phyloP scores from a whole-genome alignment of 1,284 basidiomycete genomes.

The Athelia sp. region DNA sequence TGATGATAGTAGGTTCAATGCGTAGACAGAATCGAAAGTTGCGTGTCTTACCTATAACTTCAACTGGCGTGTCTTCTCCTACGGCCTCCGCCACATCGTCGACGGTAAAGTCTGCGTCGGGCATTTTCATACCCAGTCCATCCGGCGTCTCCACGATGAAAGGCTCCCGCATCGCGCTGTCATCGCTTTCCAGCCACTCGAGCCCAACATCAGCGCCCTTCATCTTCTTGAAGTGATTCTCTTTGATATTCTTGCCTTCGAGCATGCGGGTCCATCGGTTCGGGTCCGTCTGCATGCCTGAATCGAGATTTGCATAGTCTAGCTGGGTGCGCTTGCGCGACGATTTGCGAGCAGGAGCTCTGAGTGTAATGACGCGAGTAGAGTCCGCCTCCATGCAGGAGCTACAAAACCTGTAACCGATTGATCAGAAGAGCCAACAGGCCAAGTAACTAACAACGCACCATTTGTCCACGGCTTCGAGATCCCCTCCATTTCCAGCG shows the following conservation, averaged over 20 bases:
- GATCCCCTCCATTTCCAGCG: slow-evolving; percentile 34
- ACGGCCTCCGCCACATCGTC: slow-evolving; percentile 77
- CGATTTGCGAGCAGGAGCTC: slow-evolving; percentile 75
- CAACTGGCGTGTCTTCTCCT: slow-evolving; percentile 73
- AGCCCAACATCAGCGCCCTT: slow-evolving; percentile 57
- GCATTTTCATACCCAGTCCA: slow-evolving; percentile 86
- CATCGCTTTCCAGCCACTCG: slow-evolving; percentile 70
- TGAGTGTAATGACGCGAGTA: slow-evolving; percentile 62
- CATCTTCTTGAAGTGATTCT: slow-evolving; percentile 62
- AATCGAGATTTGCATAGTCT: slow-evolving; percentile 73
- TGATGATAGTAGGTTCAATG: slow-evolving; percentile 23
- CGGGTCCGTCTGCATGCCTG: slow-evolving; percentile 58
- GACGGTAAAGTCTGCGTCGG: slow-evolving; percentile 60
- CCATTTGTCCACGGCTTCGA: slow-evolving; percentile 53
- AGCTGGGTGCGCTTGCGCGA: slow-evolving; percentile 63
- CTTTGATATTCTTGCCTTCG: slow-evolving; percentile 56
- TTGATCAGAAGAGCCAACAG: slow-evolving; percentile 1
- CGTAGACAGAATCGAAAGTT: slow-evolving; percentile 2
- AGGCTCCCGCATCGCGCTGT: slow-evolving; percentile 69
- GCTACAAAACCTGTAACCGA: slow-evolving; percentile 62
- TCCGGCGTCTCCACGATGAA: slow-evolving; percentile 71
- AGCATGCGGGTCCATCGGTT: slow-evolving; percentile 65
- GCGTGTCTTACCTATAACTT: slow-evolving; percentile 77
- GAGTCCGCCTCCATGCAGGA: slow-evolving; percentile 56
- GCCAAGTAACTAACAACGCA: slow-evolving; percentile 16